phyloP scores from a whole-genome alignment of 306 rosid genomes.

The Oemleria cerasiformis region DNA sequence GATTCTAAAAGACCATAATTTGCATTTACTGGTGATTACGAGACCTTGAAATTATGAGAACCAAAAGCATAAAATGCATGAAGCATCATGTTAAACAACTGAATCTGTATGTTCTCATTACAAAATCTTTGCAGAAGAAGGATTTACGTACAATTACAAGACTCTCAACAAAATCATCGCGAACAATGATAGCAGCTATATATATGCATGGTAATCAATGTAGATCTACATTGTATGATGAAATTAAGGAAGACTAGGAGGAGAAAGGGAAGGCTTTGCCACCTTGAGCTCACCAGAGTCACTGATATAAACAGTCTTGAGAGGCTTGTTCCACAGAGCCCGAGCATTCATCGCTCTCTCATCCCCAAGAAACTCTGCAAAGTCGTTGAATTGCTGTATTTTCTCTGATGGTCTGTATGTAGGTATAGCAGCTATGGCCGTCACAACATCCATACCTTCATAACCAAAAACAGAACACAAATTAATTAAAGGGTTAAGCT shows the following conservation, averaged over 20 bases:
- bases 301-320: slow-evolving; percentile 71
- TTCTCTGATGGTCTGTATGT: slow-evolving; percentile 75
- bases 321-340: slow-evolving; percentile 76
- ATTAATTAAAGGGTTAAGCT: not conserved
- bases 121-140: slow-evolving; percentile 7
- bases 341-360: slow-evolving; percentile 92
- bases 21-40: no score
- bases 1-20: no score
- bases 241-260: slow-evolving; percentile 71
- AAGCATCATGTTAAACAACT: slow-evolving; percentile 13
- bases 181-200: not conserved
- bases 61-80: not conserved
- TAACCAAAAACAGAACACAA: not conserved
- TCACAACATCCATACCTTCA: slow-evolving; percentile 85
- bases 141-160: not conserved
- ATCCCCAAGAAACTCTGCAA: slow-evolving; percentile 81
- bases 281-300: slow-evolving; percentile 84
- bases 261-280: slow-evolving; percentile 79
- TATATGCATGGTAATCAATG: not conserved
- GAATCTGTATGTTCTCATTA: not conserved
- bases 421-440: slow-evolving; percentile 72
- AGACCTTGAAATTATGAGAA: no score
- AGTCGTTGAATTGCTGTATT: slow-evolving; percentile 81
- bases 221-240: not conserved
- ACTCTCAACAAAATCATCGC: not conserved